phyloP scores from a whole-genome alignment of 345 rosid species.

The Murraya paniculata region DNA sequence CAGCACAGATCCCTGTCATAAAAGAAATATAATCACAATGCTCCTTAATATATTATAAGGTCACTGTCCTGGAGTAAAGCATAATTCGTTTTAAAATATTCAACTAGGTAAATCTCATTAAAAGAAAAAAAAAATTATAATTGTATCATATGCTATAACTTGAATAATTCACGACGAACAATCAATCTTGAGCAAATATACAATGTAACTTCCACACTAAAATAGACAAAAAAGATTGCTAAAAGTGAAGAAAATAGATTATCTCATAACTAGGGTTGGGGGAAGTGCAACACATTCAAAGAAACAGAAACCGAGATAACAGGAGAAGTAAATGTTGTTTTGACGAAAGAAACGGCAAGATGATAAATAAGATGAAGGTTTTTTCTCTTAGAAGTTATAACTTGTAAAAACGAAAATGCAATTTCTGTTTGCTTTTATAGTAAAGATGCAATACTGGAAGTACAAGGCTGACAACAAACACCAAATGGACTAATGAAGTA shows the following conservation, averaged over 20 bases:
- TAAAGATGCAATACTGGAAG: not conserved
- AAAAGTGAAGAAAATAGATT: not conserved
- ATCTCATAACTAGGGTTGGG: not conserved
- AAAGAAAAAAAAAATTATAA: not conserved
- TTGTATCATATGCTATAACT: not conserved
- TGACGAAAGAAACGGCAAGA: not conserved
- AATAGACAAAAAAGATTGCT: not conserved
- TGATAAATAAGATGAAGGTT: not conserved
- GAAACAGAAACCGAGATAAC: not conserved
- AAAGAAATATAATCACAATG: conserved; percentile 50
- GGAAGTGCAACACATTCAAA: not conserved
- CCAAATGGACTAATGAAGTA: conserved; percentile 16
- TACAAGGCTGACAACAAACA: not conserved
- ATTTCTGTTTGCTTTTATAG: not conserved
- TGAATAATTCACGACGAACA: not conserved
- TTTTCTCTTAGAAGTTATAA: not conserved
- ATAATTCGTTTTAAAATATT: conserved; percentile 3
- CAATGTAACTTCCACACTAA: not conserved
- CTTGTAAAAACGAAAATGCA: not conserved
- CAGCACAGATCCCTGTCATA: conserved; percentile 62
- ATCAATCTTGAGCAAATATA: not conserved
- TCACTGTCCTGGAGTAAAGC: conserved; percentile 26
- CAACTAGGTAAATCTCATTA: not conserved
- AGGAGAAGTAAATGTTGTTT: not conserved
- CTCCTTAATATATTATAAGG: conserved; percentile 48